phyloP scores from a whole-genome alignment of 208 protist species.

The Endotrypanum monterogeii region DNA sequence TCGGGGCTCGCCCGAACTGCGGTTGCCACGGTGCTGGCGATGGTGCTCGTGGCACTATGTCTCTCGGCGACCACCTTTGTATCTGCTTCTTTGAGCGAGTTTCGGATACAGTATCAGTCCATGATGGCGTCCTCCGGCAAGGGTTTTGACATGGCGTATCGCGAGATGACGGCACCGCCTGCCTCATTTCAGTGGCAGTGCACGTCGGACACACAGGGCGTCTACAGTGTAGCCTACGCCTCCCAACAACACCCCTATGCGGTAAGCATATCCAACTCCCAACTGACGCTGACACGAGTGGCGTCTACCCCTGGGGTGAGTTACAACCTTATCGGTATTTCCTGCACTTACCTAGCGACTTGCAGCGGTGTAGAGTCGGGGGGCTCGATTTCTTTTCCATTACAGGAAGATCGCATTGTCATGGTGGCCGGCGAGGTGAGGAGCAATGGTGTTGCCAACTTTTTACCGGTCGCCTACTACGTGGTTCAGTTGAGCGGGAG shows the following conservation, averaged over 20 bases:
- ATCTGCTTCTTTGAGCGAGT: conserved; percentile 8
- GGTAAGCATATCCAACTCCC: conserved; percentile 7
- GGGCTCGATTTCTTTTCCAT: conserved; percentile 6
- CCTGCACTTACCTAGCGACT: conserved; percentile 14
- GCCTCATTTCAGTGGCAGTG: conserved; percentile 24
- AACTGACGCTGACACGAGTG: conserved; percentile 7
- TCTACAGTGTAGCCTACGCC: conserved; percentile 28
- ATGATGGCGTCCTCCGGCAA: conserved; percentile 26
- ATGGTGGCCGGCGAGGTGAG: conserved; percentile 20
- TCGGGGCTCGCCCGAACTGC: neutral
- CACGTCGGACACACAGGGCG: neutral
- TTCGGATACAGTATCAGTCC: conserved; percentile 18
- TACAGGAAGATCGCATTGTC: conserved; percentile 7
- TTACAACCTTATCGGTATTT: conserved; percentile 19
- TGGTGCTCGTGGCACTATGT: conserved; percentile 2
- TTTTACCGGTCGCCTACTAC: conserved; percentile 26
- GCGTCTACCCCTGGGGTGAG: conserved; percentile 10
- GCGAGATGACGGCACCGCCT: conserved; percentile 22
- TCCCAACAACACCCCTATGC: conserved; percentile 17
- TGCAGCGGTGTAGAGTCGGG: conserved; percentile 14
- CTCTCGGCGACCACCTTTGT: neutral
- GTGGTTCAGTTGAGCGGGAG: conserved; percentile 4
- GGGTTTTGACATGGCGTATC: conserved; percentile 24
- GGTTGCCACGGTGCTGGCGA: neutral
- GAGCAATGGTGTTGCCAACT: conserved; percentile 20